A percentile compares a stretch with the other conserved stretches of the same genome.
phyloP scores from a whole-genome alignment of 345 rosid genomes.

The Turnera subulata region DNA sequence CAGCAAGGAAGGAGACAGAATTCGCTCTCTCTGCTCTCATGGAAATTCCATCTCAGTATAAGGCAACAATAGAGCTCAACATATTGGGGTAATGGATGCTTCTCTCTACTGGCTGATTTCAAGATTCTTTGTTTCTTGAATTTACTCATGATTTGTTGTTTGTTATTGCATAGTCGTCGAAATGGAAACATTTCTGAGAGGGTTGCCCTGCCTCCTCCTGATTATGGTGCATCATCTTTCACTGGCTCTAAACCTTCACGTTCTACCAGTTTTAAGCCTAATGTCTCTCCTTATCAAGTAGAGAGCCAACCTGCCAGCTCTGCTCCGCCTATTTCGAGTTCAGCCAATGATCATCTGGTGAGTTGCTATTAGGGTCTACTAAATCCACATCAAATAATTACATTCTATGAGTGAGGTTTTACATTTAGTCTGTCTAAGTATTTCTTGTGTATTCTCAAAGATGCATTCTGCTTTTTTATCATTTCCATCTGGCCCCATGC shows the following conservation, averaged over 20 bases:
- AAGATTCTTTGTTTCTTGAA: not conserved
- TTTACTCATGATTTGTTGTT: not conserved
- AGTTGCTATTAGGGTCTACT: too few species aligned
- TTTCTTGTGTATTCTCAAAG: not conserved
- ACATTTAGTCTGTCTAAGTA: not conserved
- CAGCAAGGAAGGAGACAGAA: conserved; percentile 28
- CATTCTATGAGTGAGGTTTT: too few species aligned
- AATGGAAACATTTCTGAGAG: conserved; percentile 17
- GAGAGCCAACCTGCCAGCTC: conserved; percentile 36
- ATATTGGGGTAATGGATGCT: conserved; percentile 22
- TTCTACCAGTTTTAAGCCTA: conserved; percentile 49
- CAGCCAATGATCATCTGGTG: conserved; percentile 63
- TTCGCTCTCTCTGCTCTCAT: conserved; percentile 27
- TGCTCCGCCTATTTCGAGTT: conserved; percentile 45
- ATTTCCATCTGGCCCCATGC: not conserved
- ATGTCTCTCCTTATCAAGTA: conserved; percentile 43
- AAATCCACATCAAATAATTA: too few species aligned
- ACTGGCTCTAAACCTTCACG: conserved; percentile 25
- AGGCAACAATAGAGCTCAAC: conserved; percentile 24
- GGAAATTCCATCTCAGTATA: conserved; percentile 29
- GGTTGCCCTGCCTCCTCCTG: conserved; percentile 23
- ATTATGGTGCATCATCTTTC: conserved; percentile 10
- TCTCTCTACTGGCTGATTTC: not conserved
- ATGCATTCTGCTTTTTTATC: not conserved
- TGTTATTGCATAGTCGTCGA: not conserved